A percentile compares a stretch with the other conserved stretches of the same genome.
phyloP scores from a whole-genome alignment of 169 alveolate genomes.

The Plasmodium billcollinsi region DNA sequence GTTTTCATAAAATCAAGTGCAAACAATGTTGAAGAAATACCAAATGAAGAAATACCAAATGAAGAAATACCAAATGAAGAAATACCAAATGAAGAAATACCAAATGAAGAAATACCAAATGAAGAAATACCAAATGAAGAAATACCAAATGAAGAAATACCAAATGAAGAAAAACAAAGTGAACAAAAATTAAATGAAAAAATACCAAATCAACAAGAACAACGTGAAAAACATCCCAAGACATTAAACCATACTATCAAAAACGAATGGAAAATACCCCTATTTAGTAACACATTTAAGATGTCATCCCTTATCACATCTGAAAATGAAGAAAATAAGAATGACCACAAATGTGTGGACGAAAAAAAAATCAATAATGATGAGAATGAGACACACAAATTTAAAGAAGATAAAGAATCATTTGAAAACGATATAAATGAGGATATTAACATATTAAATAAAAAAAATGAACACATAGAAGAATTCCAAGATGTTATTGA shows the following conservation, averaged over 20 bases:
- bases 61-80: background rate
- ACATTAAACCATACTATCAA: background rate
- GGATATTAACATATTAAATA: no score
- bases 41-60: background rate
- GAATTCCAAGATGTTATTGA: no score
- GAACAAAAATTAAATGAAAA: no score
- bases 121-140: background rate
- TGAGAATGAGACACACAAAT: background rate
- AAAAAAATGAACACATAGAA: no score
- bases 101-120: background rate
- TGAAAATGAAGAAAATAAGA: slow-evolving; percentile 5
- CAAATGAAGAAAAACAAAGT: no score
- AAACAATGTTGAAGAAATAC: background rate
- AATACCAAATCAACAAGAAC: no score
- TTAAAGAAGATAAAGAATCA: no score
- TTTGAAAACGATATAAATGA: no score
- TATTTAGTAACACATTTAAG: no score
- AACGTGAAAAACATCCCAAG: background rate
- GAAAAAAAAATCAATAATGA: background rate
- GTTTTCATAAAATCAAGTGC: background rate
- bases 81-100: background rate
- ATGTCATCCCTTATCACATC: no score
- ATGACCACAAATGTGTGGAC: background rate
- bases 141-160: background rate
- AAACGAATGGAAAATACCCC: background rate